These are phyloP conservation scores for Penicillium longicatenatum DNA, from an alignment of 495 filamentous ascomycete species.

Conservation along the genomic window DNA sequence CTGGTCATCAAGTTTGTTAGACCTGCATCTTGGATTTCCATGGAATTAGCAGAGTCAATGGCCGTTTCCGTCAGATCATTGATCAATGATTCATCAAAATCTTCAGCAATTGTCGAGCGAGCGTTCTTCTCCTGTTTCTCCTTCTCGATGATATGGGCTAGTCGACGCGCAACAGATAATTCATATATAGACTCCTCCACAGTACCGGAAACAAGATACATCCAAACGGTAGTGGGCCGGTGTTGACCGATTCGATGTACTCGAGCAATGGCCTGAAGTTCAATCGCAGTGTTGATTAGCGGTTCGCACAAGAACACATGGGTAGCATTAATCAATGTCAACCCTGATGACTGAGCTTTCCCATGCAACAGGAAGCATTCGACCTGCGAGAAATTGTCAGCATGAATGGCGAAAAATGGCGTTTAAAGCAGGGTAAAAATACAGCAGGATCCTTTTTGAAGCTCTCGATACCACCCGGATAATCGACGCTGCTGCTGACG, in stretches of 20 bases:
- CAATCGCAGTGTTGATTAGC: conserved; percentile 86
- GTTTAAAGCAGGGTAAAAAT: conserved; percentile 11
- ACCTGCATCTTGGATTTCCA: conserved; percentile 72
- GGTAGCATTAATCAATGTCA: conserved; percentile 89
- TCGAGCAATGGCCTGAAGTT: conserved; percentile 90
- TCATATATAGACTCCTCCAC: conserved; percentile 90
- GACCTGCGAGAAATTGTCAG: conserved; percentile 34
- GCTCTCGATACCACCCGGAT: conserved; percentile 60
- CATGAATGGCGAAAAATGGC: background rate
- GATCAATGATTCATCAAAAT: conserved; percentile 27
- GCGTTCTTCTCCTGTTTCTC: conserved; percentile 30
- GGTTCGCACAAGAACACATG: conserved; percentile 96
- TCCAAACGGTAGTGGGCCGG: conserved; percentile 87
- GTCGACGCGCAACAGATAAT: conserved; percentile 73
- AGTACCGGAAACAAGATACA: conserved; percentile 85
- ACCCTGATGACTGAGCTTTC: conserved; percentile 79
- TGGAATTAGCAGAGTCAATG: conserved; percentile 79
- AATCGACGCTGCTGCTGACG: conserved; percentile 66
- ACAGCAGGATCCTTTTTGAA: conserved; percentile 75
- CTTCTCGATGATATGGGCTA: conserved; percentile 69
- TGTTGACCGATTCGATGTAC: conserved; percentile 93
- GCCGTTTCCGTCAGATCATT: conserved; percentile 53
- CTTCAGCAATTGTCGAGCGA: conserved; percentile 18
- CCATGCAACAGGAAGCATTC: conserved; percentile 91
- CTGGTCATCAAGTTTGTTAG: conserved; percentile 69